A percentile compares a stretch with the other conserved stretches of the same genome.
These are phyloP conservation scores for Coffea eugenioides DNA, from an alignment of 257 asterid species.

Conservation along the genomic window DNA sequence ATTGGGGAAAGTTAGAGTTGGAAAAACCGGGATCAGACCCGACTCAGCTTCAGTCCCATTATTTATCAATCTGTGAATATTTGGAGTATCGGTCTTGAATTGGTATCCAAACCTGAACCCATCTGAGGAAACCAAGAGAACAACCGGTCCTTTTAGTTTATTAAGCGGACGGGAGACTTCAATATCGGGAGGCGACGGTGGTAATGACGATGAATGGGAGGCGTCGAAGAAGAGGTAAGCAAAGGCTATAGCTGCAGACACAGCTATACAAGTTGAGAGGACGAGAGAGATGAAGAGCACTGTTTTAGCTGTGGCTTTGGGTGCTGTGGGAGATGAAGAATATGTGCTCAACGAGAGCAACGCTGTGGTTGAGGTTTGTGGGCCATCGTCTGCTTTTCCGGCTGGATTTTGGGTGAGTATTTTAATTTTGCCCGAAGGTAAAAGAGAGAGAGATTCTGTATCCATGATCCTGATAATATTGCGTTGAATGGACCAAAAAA, in stretches of 20 bases:
- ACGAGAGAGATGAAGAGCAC: constrained; percentile 33
- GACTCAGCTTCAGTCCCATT: constrained; percentile 65
- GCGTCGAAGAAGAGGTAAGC: constrained; percentile 45
- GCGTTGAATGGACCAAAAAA: not conserved
- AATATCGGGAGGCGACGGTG: not conserved
- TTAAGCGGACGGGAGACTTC: constrained; percentile 40
- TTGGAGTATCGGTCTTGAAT: constrained; percentile 54
- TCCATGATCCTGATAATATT: constrained; percentile 17
- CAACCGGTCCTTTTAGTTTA: constrained; percentile 57
- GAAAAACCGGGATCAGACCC: constrained; percentile 72
- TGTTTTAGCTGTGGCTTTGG: constrained; percentile 15
- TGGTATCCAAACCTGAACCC: constrained; percentile 81
- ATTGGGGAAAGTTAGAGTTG: constrained; percentile 69
- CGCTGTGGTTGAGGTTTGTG: constrained; percentile 40
- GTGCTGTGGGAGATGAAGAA: constrained; percentile 25
- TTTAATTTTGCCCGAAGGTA: constrained; percentile 23
- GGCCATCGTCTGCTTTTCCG: constrained; percentile 29
- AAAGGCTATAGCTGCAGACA: constrained; percentile 51
- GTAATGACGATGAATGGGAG: constrained; percentile 24
- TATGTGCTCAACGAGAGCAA: constrained; percentile 33
- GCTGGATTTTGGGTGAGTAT: constrained; percentile 13
- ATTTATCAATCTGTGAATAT: constrained; percentile 42
- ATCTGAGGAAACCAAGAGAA: constrained; percentile 58
- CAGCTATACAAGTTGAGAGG: constrained; percentile 38
- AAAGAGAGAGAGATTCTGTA: constrained; percentile 43